Evolutionary conservation across 352 stramenopile genomes (phyloP).

Genomic region (Globisporangium nagaii): DNA sequence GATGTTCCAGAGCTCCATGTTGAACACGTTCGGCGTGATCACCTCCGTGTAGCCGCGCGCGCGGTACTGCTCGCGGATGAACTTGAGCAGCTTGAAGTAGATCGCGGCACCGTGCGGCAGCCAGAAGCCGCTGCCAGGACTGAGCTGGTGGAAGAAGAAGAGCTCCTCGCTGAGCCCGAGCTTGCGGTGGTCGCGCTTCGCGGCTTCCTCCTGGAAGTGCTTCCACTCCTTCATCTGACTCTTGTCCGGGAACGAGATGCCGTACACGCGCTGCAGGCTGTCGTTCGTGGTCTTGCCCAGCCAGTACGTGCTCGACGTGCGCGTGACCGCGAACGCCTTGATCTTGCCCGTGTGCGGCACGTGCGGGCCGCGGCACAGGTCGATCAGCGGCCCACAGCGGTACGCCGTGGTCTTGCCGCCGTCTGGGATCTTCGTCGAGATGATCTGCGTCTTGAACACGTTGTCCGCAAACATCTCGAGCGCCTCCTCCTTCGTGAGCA

Average conservation of each 20-base stretch:
- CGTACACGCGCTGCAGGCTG: constrained; percentile 96
- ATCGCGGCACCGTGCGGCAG: constrained; percentile 96
- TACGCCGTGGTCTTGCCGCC: constrained; percentile 96
- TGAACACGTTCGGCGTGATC: constrained; percentile 97
- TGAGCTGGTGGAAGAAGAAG: constrained; percentile 94
- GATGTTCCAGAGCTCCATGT: constrained; percentile 97
- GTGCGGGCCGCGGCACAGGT: constrained; percentile 97
- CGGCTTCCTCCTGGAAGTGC: constrained; percentile 92
- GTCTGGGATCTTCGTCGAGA: constrained; percentile 96
- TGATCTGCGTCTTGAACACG: constrained; percentile 97
- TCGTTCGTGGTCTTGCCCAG: constrained; percentile 97
- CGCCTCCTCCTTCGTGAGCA: constrained; percentile 98
- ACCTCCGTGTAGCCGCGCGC: constrained; percentile 93
- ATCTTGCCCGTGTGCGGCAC: constrained; percentile 95
- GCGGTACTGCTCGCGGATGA: constrained; percentile 84
- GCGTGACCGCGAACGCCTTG: constrained; percentile 94
- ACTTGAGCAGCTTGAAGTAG: constrained; percentile 95
- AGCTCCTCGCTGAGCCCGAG: constrained; percentile 95
- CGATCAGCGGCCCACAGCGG: constrained; percentile 95
- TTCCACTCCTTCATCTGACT: constrained; percentile 84
- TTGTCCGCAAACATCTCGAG: constrained; percentile 99
- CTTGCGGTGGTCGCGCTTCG: constrained; percentile 95
- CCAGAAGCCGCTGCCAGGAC: constrained; percentile 96
- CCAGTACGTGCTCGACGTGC: constrained; percentile 96
- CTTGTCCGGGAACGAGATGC: constrained; percentile 92